A percentile compares a stretch with the other conserved stretches of the same genome.
phyloP scores from a whole-genome alignment of 2,329 filamentous ascomycete species.

The Arachnomyces sp. region DNA sequence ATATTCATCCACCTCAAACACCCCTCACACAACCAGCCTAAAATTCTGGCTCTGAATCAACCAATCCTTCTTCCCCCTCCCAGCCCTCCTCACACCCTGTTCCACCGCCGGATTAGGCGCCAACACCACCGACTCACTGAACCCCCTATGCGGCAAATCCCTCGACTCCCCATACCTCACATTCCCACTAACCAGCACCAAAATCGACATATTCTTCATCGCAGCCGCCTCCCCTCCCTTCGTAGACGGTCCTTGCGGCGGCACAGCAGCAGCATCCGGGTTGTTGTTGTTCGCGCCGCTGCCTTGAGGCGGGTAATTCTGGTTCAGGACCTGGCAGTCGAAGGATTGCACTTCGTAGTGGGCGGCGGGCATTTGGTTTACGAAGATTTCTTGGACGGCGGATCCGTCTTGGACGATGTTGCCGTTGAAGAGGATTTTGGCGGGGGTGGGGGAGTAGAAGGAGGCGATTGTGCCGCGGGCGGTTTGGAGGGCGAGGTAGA shows the following conservation, averaged over 20 bases:
- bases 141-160: slow-evolving; percentile 57
- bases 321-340: slow-evolving; percentile 71
- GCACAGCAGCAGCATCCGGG: slow-evolving; percentile 13
- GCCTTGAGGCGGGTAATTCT: slow-evolving; percentile 51
- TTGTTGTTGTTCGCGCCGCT: slow-evolving; percentile 24
- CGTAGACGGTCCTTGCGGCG: slow-evolving; percentile 30
- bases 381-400: slow-evolving; percentile 61
- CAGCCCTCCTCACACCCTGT: slow-evolving; percentile 48
- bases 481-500: slow-evolving; percentile 65
- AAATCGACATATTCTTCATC: slow-evolving; percentile 58
- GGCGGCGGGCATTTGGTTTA: slow-evolving; percentile 52
- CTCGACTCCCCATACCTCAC: slow-evolving; percentile 57
- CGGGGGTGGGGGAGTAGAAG: slow-evolving; percentile 58
- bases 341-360: slow-evolving; percentile 68
- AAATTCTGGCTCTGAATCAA: slow-evolving; percentile 67
- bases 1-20: too few species aligned
- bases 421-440: slow-evolving; percentile 75
- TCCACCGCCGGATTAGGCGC: slow-evolving; percentile 57
- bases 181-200: slow-evolving; percentile 64
- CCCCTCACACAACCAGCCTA: slow-evolving; percentile 41
- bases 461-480: slow-evolving; percentile 47
- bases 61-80: slow-evolving; percentile 50
- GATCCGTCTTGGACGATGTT: slow-evolving; percentile 53
- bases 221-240: slow-evolving; percentile 13
- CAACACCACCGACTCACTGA: slow-evolving; percentile 72